Evolutionary conservation across 2,329 filamentous ascomycete species (phyloP), one percentile per base, ranked within the genome.

Genomic region (Arthrobotrys sphaeroides): DNA sequence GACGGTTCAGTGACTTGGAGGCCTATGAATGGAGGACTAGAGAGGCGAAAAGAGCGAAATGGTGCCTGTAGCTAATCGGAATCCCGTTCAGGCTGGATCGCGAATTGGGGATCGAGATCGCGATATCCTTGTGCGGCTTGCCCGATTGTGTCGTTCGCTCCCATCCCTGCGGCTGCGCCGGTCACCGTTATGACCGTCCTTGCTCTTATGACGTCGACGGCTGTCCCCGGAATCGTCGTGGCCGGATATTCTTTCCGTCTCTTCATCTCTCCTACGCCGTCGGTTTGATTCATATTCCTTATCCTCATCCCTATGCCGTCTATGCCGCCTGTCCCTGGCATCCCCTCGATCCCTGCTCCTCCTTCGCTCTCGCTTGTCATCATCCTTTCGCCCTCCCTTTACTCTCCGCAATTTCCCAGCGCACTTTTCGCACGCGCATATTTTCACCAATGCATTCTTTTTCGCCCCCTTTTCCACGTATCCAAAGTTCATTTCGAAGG

Each of bases 401-500:
- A 78, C 77, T 18, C 74, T 60, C 5, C 47, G 61, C 42, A 80
- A 49, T 67, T 79, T 80, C 20, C 57, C 33, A 4, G 73, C 65
- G 20, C 79, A 80, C 59, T 77, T 77, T 22, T 73, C 60, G 43
- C 79, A 80, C 13, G 79, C 77, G 53, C 77, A 77, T 7, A 79
- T 78, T 51, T 80, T 80, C 4, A 80, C 79, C 1, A 80, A 43
- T 7, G 79, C 79, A 67, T 78, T 78, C 73, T 79, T 80, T 51
- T 77, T 76, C 22, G 76, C 67, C 7, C 62, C 77, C 10, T 77
- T 73, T 53, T 80, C 79, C 9, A 77, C 66, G 57, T 80, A 80
- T 49, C 74, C 78, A 62, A 80, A 80, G 53, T 80, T 73, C 55
- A 80, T 72, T 43, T 80, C 79, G 49, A 79, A 77, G 22, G 77